Conservation (phyloP, 2,329 filamentous ascomycete species). For the Didymella pomorum region DNA sequence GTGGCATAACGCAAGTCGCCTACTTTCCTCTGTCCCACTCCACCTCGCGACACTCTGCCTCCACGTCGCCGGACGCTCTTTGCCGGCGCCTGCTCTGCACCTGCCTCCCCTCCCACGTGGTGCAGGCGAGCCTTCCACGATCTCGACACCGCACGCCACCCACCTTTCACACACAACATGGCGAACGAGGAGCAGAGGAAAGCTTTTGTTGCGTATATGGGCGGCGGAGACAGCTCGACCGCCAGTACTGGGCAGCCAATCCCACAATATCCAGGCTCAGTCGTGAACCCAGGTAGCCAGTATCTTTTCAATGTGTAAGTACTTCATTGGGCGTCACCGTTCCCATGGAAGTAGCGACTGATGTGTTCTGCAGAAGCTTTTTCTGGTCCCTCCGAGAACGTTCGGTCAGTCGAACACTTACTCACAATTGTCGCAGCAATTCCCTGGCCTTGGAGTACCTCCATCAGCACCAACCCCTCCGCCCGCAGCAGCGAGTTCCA, state of each 20-base stretch:
- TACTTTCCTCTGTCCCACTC: not conserved
- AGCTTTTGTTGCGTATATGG: slow-evolving; percentile 45
- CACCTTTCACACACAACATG: slow-evolving; percentile 34
- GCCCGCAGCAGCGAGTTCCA: slow-evolving; percentile 31
- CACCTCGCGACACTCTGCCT: not conserved
- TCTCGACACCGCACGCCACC: slow-evolving; percentile 12
- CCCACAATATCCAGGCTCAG: slow-evolving; percentile 29
- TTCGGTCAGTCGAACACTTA: not conserved
- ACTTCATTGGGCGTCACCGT: not conserved
- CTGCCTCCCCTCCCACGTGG: slow-evolving; percentile 12
- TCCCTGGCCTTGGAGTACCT: slow-evolving; percentile 29
- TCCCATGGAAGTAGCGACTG: slow-evolving; percentile 8
- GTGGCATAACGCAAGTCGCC: not conserved
- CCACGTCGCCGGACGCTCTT: not conserved
- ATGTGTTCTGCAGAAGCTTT: slow-evolving; percentile 23
- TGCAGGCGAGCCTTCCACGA: slow-evolving; percentile 22
- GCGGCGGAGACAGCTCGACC: slow-evolving; percentile 20
- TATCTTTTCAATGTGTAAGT: slow-evolving; percentile 43
- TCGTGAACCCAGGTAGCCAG: slow-evolving; percentile 28
- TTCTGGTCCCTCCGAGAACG: not conserved
- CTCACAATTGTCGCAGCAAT: slow-evolving; percentile 33
- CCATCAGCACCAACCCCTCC: slow-evolving; percentile 42
- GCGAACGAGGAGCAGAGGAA: slow-evolving; percentile 42
- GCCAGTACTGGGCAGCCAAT: slow-evolving; percentile 26
- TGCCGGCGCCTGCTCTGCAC: not conserved